Conservation (phyloP, 441 rosid species). For the Kokia cookei region DNA sequence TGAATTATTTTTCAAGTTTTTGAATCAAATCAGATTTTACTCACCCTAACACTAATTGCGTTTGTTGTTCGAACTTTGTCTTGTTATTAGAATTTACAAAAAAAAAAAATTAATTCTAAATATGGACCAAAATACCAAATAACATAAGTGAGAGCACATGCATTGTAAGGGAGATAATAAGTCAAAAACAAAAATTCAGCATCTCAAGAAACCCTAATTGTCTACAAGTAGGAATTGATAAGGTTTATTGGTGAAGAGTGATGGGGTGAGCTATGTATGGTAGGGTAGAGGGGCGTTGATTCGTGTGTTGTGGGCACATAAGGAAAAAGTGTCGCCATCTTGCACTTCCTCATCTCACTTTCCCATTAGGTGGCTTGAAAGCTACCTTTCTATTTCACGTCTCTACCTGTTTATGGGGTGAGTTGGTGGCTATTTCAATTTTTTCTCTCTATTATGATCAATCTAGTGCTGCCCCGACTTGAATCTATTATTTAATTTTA, state of each 20-base stretch:
- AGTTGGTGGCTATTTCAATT: no score
- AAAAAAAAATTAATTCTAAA: no score
- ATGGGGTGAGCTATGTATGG: not conserved
- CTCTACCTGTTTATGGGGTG: no score
- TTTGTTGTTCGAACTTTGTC: no score
- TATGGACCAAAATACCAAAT: not conserved
- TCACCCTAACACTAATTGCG: no score
- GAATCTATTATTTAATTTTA: no score
- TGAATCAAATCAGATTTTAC: no score
- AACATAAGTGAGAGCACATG: not conserved
- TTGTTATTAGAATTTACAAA: no score
- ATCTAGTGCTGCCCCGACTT: no score
- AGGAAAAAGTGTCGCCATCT: slow-evolving; percentile 34
- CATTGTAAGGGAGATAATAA: no score
- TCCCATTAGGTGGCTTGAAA: slow-evolving; percentile 47
- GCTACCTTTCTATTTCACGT: slow-evolving; percentile 12
- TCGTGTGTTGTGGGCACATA: not conserved
- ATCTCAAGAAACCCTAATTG: slow-evolving; percentile 18
- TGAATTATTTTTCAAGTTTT: no score
- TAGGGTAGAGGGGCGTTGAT: not conserved
- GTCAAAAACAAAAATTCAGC: slow-evolving; percentile 9
- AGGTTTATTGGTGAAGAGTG: not conserved
- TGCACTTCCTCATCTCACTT: slow-evolving; percentile 32
- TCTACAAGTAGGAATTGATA: not conserved
- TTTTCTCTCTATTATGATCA: not conserved